phyloP scores from a whole-genome alignment of 345 rosid genomes.

The Populus pruinosa region DNA sequence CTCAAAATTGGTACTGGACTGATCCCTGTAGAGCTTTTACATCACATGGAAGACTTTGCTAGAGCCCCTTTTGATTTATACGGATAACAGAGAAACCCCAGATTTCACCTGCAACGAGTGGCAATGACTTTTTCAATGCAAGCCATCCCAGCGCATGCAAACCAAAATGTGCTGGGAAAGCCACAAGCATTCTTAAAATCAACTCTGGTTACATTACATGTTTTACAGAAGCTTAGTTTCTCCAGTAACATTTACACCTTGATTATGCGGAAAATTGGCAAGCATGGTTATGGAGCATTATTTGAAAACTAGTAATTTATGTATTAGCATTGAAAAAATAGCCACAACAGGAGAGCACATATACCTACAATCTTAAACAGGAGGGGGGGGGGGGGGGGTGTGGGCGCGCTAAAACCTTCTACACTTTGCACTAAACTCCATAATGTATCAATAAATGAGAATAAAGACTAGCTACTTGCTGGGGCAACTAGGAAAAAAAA shows the following conservation, averaged over 20 bases:
- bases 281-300: neutral
- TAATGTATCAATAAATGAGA: neutral
- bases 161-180: neutral
- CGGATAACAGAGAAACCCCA: neutral
- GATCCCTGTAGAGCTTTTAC: too few relatives aligned
- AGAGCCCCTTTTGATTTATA: neutral
- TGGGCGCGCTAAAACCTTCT: neutral
- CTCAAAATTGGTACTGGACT: too few relatives aligned
- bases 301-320: constrained; percentile 2
- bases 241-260: neutral
- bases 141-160: neutral
- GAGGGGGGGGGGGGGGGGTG: too few relatives aligned
- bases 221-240: neutral
- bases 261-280: neutral
- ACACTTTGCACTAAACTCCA: neutral
- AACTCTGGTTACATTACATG: neutral
- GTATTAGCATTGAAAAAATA: neutral
- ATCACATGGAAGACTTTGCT: neutral
- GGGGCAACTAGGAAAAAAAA: neutral
- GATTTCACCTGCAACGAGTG: neutral
- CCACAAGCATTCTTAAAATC: too few relatives aligned
- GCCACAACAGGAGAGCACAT: neutral
- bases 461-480: constrained; percentile 1
- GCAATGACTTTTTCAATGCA: neutral
- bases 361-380: neutral